These are phyloP conservation scores for Candida anglica DNA, from an alignment of 805 yeast genomes.

Conservation along the genomic window DNA sequence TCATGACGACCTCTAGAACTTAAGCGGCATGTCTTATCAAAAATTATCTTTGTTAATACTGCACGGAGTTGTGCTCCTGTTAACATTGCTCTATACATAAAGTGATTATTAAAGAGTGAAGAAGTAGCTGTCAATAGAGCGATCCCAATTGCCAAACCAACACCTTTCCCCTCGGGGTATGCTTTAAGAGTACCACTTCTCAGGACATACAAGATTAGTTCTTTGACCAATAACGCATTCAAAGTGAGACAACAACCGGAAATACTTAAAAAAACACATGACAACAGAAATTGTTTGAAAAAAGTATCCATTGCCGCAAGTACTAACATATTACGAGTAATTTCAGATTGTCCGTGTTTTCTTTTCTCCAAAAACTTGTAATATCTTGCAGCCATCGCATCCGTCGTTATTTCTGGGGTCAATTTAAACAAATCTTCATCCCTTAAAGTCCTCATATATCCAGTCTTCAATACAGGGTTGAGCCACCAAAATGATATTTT, in stretches of 20 bases:
- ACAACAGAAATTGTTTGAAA: conserved; percentile 30
- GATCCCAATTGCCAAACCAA: conserved; percentile 72
- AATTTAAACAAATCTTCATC: conserved; percentile 13
- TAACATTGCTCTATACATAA: conserved; percentile 8
- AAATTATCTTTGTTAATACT: conserved; percentile 9
- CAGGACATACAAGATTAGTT: conserved; percentile 58
- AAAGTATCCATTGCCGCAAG: conserved; percentile 44
- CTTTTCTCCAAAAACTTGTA: conserved; percentile 10
- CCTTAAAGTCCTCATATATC: conserved; percentile 15
- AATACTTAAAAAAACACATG: conserved; percentile 32
- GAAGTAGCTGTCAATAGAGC: conserved; percentile 38
- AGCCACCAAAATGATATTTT: conserved; percentile 17
- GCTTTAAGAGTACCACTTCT: no score
- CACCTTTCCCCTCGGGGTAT: conserved; percentile 55
- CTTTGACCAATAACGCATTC: conserved; percentile 58
- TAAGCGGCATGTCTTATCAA: conserved; percentile 12
- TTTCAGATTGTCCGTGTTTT: conserved; percentile 10
- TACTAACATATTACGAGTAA: conserved; percentile 22
- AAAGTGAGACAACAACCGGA: conserved; percentile 44
- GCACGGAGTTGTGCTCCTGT: conserved; percentile 11
- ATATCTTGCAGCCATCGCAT: conserved; percentile 9
- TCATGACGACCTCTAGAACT: conserved; percentile 8
- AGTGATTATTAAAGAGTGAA: conserved; percentile 9
- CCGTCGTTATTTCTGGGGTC: conserved; percentile 8
- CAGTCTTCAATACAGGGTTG: conserved; percentile 12